phyloP scores from a whole-genome alignment of 2,329 filamentous ascomycete genomes.

The Talaromyces sp. region DNA sequence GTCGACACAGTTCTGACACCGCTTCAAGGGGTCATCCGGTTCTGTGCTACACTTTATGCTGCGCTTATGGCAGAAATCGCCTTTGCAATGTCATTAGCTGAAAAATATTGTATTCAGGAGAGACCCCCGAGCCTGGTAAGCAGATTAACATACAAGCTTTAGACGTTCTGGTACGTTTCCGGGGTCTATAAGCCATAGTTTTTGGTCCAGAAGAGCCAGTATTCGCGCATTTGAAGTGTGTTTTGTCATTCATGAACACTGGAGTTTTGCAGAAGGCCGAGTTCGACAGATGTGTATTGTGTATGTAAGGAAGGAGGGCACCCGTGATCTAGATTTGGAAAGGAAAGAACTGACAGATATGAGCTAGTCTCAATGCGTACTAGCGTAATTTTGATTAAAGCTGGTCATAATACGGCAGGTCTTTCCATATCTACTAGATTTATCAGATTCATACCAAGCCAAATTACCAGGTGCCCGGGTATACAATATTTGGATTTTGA shows the following conservation, averaged over 20 bases:
- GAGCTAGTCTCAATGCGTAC: neutral
- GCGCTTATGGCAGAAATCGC: constrained; percentile 52
- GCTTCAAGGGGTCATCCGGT: constrained; percentile 33
- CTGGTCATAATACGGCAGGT: neutral
- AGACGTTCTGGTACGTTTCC: neutral
- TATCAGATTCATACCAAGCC: neutral
- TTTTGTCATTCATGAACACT: neutral
- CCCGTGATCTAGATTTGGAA: neutral
- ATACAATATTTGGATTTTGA: neutral
- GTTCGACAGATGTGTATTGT: neutral
- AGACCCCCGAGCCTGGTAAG: neutral
- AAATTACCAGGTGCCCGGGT: neutral
- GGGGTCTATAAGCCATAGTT: neutral
- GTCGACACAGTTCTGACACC: constrained; percentile 52
- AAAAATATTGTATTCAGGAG: neutral
- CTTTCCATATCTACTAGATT: neutral
- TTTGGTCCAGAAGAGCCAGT: neutral
- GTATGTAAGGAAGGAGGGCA: neutral
- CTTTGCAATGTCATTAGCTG: constrained; percentile 15
- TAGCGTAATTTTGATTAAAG: neutral
- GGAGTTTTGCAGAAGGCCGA: neutral
- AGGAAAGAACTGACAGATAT: neutral
- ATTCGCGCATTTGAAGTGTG: neutral
- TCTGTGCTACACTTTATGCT: constrained; percentile 45
- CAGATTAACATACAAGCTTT: neutral